phyloP scores from a whole-genome alignment of 2,329 filamentous ascomycete genomes.

The Fusarium cyanostomum region DNA sequence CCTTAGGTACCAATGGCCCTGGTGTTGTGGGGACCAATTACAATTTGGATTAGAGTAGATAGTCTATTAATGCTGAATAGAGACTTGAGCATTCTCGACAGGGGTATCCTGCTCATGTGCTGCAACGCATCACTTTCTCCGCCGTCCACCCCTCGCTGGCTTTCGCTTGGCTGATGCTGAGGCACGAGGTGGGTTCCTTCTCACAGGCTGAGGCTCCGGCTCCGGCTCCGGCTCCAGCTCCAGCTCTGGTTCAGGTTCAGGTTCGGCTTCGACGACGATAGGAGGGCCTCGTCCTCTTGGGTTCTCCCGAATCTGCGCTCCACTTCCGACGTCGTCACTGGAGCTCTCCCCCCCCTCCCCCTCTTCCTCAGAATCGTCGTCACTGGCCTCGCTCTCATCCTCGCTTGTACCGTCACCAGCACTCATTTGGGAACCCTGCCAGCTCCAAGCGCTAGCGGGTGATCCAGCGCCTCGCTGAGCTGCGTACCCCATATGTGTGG shows the following conservation, averaged over 20 bases:
- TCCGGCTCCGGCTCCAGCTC: constrained; percentile 42
- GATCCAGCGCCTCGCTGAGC: constrained; percentile 39
- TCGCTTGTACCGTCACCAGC: constrained; percentile 49
- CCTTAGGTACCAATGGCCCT: not conserved
- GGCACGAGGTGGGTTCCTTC: constrained; percentile 51
- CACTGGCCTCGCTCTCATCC: constrained; percentile 47
- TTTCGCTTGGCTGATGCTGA: constrained; percentile 55
- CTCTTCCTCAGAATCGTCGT: constrained; percentile 38
- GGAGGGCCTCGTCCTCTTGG: constrained; percentile 47
- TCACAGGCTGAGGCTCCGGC: constrained; percentile 41
- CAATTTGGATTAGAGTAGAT: constrained; percentile 20
- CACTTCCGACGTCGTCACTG: constrained; percentile 51
- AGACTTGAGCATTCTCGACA: constrained; percentile 8
- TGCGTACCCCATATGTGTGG: constrained; percentile 42
- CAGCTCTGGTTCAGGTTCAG: constrained; percentile 42
- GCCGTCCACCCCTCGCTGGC: constrained; percentile 45
- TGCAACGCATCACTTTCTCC: constrained; percentile 46
- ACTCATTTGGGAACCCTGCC: constrained; percentile 44
- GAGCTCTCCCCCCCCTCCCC: constrained; percentile 48
- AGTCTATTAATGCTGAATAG: constrained; percentile 23
- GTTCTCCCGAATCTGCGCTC: constrained; percentile 47
- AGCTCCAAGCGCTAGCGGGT: constrained; percentile 44
- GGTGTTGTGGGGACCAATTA: constrained; percentile 4
- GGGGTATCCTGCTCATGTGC: constrained; percentile 21
- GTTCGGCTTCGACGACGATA: constrained; percentile 51